A percentile compares a stretch with the other conserved stretches of the same genome.
Conservation (phyloP, 192 early-diverging fungal genomes). For the Entomortierella beljakovae region DNA sequence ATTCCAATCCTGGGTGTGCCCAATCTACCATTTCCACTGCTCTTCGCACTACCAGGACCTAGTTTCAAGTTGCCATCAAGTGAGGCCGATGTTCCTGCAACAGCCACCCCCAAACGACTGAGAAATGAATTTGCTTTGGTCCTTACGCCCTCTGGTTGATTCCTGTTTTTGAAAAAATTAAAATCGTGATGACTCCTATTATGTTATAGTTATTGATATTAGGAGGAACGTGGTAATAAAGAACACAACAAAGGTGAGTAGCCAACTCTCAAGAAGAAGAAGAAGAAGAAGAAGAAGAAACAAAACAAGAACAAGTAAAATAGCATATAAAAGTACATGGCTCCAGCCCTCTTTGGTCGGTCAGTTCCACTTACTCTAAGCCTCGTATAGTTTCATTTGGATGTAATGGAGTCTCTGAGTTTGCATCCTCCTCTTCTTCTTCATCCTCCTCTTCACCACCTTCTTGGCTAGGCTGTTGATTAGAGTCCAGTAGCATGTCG, state of each 20-base stretch:
- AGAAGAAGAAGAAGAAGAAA: neutral
- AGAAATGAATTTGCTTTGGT: constrained; percentile 29
- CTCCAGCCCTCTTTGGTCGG: no score
- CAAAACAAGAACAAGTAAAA: neutral
- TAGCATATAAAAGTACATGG: no score
- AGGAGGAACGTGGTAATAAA: neutral
- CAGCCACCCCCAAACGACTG: constrained; percentile 26
- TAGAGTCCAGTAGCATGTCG: neutral
- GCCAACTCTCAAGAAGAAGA: neutral
- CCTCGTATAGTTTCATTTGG: constrained; percentile 44
- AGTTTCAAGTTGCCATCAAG: neutral
- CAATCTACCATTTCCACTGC: neutral
- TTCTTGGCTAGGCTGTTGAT: constrained; percentile 11
- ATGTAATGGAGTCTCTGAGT: constrained; percentile 49
- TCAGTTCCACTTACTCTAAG: constrained; percentile 38
- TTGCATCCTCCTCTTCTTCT: constrained; percentile 26
- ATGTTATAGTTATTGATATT: neutral
- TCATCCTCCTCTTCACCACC: constrained; percentile 5
- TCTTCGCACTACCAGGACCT: neutral
- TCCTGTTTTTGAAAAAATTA: constrained; percentile 53
- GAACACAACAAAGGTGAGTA: neutral
- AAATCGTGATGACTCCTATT: constrained; percentile 49
- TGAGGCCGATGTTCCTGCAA: neutral
- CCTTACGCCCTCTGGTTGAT: constrained; percentile 19
- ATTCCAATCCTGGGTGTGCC: constrained; percentile 36